These are phyloP conservation scores for Neonectria punicea DNA, from an alignment of 2,329 filamentous ascomycete genomes.

Conservation along the genomic window DNA sequence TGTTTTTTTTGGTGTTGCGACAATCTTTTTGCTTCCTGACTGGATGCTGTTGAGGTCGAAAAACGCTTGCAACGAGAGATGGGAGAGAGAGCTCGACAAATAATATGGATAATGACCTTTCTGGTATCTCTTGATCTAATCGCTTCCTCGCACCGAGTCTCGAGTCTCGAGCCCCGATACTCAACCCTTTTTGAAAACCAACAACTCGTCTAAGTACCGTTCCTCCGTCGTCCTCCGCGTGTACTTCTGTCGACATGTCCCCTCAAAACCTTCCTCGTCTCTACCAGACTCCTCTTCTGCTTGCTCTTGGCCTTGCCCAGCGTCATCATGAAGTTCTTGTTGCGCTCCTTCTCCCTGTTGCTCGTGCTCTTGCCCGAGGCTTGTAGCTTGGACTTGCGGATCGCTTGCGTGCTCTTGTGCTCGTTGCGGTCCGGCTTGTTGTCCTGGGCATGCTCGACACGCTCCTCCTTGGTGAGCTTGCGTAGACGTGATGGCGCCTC, in stretches of 20 bases:
- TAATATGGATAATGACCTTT: neutral
- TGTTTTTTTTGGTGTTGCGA: slow-evolving; percentile 3
- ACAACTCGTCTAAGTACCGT: slow-evolving; percentile 55
- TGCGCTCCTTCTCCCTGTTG: slow-evolving; percentile 94
- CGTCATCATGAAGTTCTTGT: slow-evolving; percentile 99
- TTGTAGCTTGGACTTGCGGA: slow-evolving; percentile 87
- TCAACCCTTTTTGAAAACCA: neutral
- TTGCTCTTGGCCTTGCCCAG: slow-evolving; percentile 95
- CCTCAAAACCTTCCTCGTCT: slow-evolving; percentile 82
- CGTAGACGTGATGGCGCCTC: slow-evolving; percentile 84
- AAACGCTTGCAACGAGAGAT: neutral
- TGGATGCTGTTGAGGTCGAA: neutral
- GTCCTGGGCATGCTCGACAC: slow-evolving; percentile 82
- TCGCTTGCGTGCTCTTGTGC: slow-evolving; percentile 87
- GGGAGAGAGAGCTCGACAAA: neutral
- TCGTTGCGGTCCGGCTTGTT: slow-evolving; percentile 81
- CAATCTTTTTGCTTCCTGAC: neutral
- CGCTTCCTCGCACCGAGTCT: neutral
- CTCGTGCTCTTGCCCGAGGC: slow-evolving; percentile 94
- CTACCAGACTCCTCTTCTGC: slow-evolving; percentile 91
- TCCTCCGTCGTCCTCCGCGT: slow-evolving; percentile 83
- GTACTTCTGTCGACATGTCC: slow-evolving; percentile 86
- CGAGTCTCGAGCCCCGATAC: neutral
- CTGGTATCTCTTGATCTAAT: slow-evolving; percentile 8
- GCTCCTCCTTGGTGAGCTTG: slow-evolving; percentile 90